phyloP scores from a whole-genome alignment of 2,329 filamentous ascomycete genomes.

The Exophiala spinifera region DNA sequence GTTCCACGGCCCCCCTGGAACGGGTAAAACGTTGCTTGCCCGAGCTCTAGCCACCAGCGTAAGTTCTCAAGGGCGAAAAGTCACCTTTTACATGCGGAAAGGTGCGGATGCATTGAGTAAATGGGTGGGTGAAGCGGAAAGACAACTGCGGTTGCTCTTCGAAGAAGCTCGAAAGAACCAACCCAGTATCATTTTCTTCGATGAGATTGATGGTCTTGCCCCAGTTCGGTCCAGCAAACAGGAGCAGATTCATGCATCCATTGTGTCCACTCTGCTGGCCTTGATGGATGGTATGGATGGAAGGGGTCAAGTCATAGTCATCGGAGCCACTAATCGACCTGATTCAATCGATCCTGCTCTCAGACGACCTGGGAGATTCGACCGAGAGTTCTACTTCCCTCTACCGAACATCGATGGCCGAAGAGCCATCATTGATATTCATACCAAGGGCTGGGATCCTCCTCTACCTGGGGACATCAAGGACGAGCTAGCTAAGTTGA shows the following conservation, averaged over 20 bases:
- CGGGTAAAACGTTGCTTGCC: constrained; percentile 95
- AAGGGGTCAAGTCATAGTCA: constrained; percentile 96
- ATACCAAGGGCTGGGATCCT: constrained; percentile 88
- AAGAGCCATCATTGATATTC: constrained; percentile 86
- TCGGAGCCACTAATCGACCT: constrained; percentile 95
- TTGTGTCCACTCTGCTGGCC: constrained; percentile 88
- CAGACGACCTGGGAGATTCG: constrained; percentile 87
- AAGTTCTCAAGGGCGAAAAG: constrained; percentile 83
- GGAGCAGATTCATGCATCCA: constrained; percentile 97
- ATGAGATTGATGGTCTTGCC: constrained; percentile 95
- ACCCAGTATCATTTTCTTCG: constrained; percentile 98
- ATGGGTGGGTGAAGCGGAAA: constrained; percentile 97
- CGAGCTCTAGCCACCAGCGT: constrained; percentile 88
- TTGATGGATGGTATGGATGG: constrained; percentile 98
- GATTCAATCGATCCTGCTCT: constrained; percentile 97
- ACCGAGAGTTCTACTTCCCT: constrained; percentile 97
- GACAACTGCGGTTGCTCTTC: constrained; percentile 87
- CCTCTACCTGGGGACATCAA: constrained; percentile 74
- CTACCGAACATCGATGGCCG: constrained; percentile 77
- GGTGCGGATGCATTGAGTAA: constrained; percentile 96
- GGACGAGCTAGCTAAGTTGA: constrained; percentile 73
- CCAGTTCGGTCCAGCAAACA: constrained; percentile 97
- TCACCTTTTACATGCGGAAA: constrained; percentile 99
- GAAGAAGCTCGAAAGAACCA: constrained; percentile 94
- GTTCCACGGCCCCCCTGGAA: constrained; percentile 95